Percentiles rank a stretch among this genome's conserved stretches.
phyloP scores from a whole-genome alignment of 306 rosid genomes.

The Cucurbita maxima region DNA sequence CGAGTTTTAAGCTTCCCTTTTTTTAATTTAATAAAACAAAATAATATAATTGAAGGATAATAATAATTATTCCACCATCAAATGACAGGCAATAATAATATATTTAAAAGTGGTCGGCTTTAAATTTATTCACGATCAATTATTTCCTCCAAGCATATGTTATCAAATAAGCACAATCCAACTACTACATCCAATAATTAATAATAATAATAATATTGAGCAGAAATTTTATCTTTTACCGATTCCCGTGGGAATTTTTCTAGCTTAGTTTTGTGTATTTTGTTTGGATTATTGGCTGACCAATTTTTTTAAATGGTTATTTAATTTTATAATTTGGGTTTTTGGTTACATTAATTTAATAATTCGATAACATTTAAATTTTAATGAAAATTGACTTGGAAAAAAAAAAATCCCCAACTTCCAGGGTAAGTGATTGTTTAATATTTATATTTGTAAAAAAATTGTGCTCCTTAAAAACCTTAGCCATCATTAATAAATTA shows the following conservation, averaged over 20 bases:
- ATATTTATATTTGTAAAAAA: not conserved
- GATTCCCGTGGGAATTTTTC: not conserved
- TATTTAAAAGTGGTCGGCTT: conserved; percentile 1
- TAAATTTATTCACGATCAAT: not conserved
- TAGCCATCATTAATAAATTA: not conserved
- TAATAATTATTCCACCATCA: not conserved
- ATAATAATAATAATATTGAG: not conserved
- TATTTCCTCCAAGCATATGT: not conserved
- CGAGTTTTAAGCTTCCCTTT: not conserved
- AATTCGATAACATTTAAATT: not conserved
- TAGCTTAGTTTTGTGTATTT: too few relatives aligned
- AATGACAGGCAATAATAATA: not conserved
- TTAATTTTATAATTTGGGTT: not conserved
- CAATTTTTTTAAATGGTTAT: not conserved
- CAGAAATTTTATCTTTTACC: not conserved
- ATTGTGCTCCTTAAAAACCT: not conserved
- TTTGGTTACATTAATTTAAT: not conserved
- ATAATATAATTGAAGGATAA: not conserved
- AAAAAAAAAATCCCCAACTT: not conserved
- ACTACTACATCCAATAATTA: not conserved
- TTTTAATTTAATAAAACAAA: not conserved
- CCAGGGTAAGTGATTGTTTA: not conserved
- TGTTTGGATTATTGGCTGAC: not conserved
- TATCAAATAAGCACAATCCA: not conserved
- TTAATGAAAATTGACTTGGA: not conserved